phyloP scores from a whole-genome alignment of 2,329 filamentous ascomycete genomes.

The Aspergillus sp. region DNA sequence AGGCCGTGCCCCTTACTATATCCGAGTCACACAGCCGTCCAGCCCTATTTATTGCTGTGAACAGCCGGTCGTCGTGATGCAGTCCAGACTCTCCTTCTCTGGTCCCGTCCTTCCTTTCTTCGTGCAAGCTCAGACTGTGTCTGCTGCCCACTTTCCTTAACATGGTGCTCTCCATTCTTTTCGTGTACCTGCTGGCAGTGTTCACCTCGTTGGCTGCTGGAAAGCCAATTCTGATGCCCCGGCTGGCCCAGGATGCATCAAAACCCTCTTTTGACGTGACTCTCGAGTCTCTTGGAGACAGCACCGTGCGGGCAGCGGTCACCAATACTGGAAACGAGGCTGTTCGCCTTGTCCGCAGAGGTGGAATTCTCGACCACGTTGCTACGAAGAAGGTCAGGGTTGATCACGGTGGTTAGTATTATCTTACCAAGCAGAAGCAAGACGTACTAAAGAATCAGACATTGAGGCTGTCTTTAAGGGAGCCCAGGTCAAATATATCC shows the following conservation, averaged over 20 bases:
- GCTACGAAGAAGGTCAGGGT: slow-evolving; percentile 14
- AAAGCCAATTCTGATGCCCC: slow-evolving; percentile 14
- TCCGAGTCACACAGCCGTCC: too few species aligned
- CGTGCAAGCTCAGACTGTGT: too few species aligned
- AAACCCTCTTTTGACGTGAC: slow-evolving; percentile 10
- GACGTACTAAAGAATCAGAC: neutral
- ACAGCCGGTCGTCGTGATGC: too few species aligned
- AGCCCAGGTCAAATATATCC: neutral
- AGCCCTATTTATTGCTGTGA: too few species aligned
- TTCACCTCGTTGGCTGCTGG: slow-evolving; percentile 16
- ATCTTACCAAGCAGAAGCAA: neutral
- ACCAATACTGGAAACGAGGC: slow-evolving; percentile 8
- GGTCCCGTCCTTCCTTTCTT: too few species aligned
- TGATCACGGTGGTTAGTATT: slow-evolving; percentile 4
- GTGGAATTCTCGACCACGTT: slow-evolving; percentile 12
- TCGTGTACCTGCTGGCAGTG: slow-evolving; percentile 9
- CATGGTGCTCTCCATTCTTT: neutral
- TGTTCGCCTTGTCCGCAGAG: slow-evolving; percentile 13
- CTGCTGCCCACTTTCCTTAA: too few species aligned
- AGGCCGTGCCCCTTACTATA: too few species aligned
- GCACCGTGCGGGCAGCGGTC: slow-evolving; percentile 10
- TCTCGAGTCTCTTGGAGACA: slow-evolving; percentile 9
- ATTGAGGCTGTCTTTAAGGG: slow-evolving; percentile 9
- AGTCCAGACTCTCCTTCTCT: too few species aligned
- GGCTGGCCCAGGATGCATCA: slow-evolving; percentile 11